Evolutionary conservation across 192 early-diverging fungal species (phyloP), one percentile per base, ranked within the genome.

Genomic region (Rhizoclosmatium globosum): DNA sequence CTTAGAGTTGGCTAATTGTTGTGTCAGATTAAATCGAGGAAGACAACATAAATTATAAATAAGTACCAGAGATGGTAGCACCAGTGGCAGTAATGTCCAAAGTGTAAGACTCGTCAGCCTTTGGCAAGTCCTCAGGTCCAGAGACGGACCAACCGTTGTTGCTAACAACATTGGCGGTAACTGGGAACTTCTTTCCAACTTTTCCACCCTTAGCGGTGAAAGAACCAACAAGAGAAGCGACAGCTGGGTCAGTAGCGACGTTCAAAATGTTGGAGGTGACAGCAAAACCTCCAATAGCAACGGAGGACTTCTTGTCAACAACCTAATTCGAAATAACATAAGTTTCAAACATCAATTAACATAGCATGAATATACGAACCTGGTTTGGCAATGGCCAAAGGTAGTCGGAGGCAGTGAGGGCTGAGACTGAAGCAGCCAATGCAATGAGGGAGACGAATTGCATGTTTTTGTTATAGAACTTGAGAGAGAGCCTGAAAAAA

Each of bases 1-100:
- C 48, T 89, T 79, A 2, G 90, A 91, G 39, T 81, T 77, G 9
- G 50, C 50, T 53, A 53, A 53, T 53, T 13, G 50, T 31, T 31
- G 31, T 31, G 17, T 13, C 50, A 53, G 50, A 53, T 7, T 53
- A 13, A 53, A 53, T 53, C 6, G 17, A 13, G 6, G 6, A 53
- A 13, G 50, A 53, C 17, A 53, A 53, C 17, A 53, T 53, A 53
- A 53, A 13, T 0, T 13, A 53, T 17, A 53, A 53, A 17, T 13
- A 53, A 13, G 50, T 53, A 9, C 93, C 87, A 42, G 79, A 82
- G 45, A 68, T 68, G 43, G 65, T 38, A 21, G 45, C 65, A 13
- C 65, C 65, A 17, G 65, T 45, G 0, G 23, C 65, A 46, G 39
- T 19, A 11, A 68, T 41, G 9, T 68, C 43, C 13, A 68, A 41